These are phyloP conservation scores for Penicillium hesseltinei DNA, from an alignment of 2,329 filamentous ascomycete genomes.

Conservation along the genomic window DNA sequence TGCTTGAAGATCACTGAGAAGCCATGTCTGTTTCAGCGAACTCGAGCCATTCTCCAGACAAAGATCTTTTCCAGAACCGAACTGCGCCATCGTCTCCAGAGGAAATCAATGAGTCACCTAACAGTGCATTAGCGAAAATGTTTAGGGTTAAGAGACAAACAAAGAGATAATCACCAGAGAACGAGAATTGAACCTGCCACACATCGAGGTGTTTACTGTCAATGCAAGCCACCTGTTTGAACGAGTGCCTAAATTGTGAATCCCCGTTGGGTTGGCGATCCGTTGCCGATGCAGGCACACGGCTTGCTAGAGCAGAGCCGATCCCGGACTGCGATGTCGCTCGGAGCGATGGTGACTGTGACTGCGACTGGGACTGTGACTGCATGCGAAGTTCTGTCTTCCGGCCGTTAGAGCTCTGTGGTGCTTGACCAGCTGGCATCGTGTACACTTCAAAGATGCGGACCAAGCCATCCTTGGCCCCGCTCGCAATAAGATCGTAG, in stretches of 20 bases:
- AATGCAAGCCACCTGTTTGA: constrained; percentile 43
- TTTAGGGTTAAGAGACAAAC: background rate
- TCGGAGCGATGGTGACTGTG: constrained; percentile 30
- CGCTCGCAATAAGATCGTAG: constrained; percentile 86
- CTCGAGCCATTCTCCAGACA: constrained; percentile 47
- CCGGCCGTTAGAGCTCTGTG: constrained; percentile 28
- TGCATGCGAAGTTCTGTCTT: constrained; percentile 26
- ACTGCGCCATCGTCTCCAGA: constrained; percentile 44
- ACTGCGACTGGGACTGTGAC: constrained; percentile 28
- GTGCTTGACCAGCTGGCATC: constrained; percentile 27
- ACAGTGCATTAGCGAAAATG: background rate
- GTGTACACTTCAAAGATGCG: constrained; percentile 71
- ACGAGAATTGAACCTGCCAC: constrained; percentile 47
- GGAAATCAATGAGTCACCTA: constrained; percentile 45
- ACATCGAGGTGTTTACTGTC: constrained; percentile 47
- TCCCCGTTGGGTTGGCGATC: constrained; percentile 37
- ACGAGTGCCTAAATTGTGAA: constrained; percentile 43
- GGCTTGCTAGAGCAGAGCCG: constrained; percentile 42
- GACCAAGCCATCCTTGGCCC: constrained; percentile 86
- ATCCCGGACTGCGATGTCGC: constrained; percentile 43
- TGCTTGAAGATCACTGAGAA: constrained; percentile 26
- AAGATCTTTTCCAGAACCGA: constrained; percentile 45
- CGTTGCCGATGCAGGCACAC: constrained; percentile 29
- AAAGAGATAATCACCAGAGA: constrained; percentile 35
- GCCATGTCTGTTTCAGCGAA: constrained; percentile 44